A percentile compares a stretch with the other conserved stretches of the same genome.
Evolutionary conservation across 78 protist species (phyloP).

Genomic region (Fonticula alba): DNA sequence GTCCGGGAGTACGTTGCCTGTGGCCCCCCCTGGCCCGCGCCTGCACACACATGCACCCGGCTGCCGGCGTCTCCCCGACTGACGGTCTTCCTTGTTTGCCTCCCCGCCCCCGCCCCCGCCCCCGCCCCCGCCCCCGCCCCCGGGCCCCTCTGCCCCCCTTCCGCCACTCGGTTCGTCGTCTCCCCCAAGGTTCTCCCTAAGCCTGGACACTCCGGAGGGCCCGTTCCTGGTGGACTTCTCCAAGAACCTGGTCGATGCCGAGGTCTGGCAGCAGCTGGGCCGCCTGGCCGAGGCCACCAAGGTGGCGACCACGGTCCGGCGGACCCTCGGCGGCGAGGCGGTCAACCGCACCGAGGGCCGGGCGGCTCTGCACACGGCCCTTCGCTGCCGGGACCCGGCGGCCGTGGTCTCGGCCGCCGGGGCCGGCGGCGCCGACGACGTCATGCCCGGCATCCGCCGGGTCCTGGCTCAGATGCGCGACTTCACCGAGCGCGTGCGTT

Average conservation of each 20-base stretch:
- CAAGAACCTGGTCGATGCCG: conserved; percentile 45
- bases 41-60: too few relatives aligned
- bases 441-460: conserved; percentile 59
- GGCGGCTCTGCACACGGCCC: conserved; percentile 84
- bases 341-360: conserved; percentile 75
- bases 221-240: conserved; percentile 56
- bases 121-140: too few relatives aligned
- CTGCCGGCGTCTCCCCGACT: too few relatives aligned
- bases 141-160: too few relatives aligned
- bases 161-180: too few relatives aligned
- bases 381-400: conserved; percentile 71
- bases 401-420: conserved; percentile 84
- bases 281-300: conserved; percentile 24
- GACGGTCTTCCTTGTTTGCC: too few relatives aligned
- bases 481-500: conserved; percentile 49
- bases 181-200: not conserved
- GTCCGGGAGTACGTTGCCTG: too few relatives aligned
- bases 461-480: conserved; percentile 22
- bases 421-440: conserved; percentile 73
- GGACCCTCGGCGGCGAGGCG: conserved; percentile 68
- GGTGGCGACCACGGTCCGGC: conserved; percentile 26
- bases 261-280: conserved; percentile 35
- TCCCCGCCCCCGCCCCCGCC: too few relatives aligned
- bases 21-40: too few relatives aligned
- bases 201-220: not conserved